Percentiles rank a stretch among this genome's conserved stretches.
phyloP scores from a whole-genome alignment of 192 early-diverging fungal genomes.

The Umbelopsis ramanniana region DNA sequence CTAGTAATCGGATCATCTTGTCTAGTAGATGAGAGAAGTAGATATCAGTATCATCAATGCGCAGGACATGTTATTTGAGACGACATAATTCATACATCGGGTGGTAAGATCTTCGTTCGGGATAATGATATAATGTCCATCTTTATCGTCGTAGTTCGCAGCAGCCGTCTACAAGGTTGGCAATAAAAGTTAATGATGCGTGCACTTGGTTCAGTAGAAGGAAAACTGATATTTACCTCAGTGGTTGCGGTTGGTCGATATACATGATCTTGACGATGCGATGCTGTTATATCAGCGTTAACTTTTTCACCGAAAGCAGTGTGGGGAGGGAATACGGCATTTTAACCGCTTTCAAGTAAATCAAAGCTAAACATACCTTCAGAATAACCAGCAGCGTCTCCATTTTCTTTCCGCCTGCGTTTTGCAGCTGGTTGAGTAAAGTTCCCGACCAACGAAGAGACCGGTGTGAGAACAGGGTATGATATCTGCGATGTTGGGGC shows the following conservation, averaged over 20 bases:
- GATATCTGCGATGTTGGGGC: neutral
- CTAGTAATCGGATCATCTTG: constrained; percentile 82
- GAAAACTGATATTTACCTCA: neutral
- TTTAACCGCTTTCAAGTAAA: too few relatives aligned
- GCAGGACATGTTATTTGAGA: neutral
- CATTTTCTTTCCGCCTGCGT: constrained; percentile 19
- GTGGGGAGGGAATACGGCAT: too few relatives aligned
- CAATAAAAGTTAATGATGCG: neutral
- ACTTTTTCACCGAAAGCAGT: neutral
- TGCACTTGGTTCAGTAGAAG: too few relatives aligned
- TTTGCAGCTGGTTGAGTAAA: constrained; percentile 15
- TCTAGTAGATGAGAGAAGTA: constrained; percentile 47
- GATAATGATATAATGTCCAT: constrained; percentile 91
- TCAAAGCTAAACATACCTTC: constrained; percentile 1
- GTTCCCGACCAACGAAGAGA: constrained; percentile 17
- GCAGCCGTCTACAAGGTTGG: neutral
- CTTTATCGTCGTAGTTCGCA: constrained; percentile 77
- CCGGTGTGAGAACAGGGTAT: constrained; percentile 15
- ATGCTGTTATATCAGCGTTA: neutral
- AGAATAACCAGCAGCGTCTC: neutral
- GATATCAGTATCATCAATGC: neutral
- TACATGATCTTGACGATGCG: constrained; percentile 9
- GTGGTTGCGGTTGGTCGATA: neutral
- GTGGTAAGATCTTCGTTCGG: constrained; percentile 72
- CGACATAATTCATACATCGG: constrained; percentile 62